Evolutionary conservation across 805 yeast genomes (phyloP), one percentile per base, ranked within the genome.

Genomic region (Candida chilensis): DNA sequence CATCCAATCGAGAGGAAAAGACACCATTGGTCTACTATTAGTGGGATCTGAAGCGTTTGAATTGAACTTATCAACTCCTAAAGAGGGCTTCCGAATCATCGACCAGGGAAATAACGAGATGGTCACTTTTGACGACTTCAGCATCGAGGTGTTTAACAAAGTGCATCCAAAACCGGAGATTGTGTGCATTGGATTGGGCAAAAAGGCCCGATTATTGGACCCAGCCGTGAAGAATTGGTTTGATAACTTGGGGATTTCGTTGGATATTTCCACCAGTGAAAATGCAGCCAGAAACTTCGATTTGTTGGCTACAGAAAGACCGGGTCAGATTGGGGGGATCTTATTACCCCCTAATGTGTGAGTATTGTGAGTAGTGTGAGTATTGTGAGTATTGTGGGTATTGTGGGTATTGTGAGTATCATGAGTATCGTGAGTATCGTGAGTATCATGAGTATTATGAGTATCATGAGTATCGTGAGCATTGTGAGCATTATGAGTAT

Each of bases 111-210:
- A 64, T 35, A 61, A 61, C 3, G 76, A 78, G 27, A 52, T 75
- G n/a, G 71, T 79, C 10, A 74, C 71, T 20, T 59, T 79, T 29
- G 54, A 59, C 32, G 51, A 52, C 11, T 47, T 55, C n/a, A 52
- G 69, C 0, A 51, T 76, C 16, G 60, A 60, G 10, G 47, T 79
- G 4, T 64, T 79, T 33, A 64, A 62, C 13, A 54, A 74, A 5
- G 50, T 79, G 1, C 74, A 76, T 47, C 94, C 94, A 3, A 75
- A 76, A 44, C 94, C 94, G 0, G 94, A 84, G 44, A 59, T 84
- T 27, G 41, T 81, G 28, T 76, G 82, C 5, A 53, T 83, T 12
- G 94, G 94, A 1, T 54, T 81, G 16, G 94, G 94, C 0, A 58
- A 60, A 34, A 62, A 67, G 35, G 66, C 82, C 3, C 61, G 92